Conservation (phyloP, 352 stramenopile species). For the Pythium rhizo-oryzae region DNA sequence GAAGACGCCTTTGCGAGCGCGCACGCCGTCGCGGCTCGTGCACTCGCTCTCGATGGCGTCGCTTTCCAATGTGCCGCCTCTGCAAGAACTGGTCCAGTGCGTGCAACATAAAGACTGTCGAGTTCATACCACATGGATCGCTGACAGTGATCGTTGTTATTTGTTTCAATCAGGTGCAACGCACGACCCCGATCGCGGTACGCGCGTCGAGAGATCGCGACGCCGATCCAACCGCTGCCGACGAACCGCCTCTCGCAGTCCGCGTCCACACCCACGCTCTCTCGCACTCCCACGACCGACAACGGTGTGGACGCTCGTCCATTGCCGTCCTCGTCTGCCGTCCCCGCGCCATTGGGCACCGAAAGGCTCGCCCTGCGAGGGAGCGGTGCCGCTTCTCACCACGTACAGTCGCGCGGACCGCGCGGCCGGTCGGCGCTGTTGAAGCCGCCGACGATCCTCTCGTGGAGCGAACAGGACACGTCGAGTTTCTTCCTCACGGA, state of each 20-base stretch:
- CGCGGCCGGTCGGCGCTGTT: neutral
- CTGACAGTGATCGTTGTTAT: neutral
- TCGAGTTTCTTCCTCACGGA: slow-evolving; percentile 81
- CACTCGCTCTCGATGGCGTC: slow-evolving; percentile 2
- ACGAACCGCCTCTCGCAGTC: slow-evolving; percentile 39
- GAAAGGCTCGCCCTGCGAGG: neutral
- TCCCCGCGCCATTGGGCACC: neutral
- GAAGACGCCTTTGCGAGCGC: neutral
- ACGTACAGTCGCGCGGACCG: too few species aligned
- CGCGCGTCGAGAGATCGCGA: slow-evolving; percentile 45
- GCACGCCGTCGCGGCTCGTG: neutral
- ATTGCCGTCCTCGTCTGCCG: neutral
- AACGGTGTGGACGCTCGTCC: neutral
- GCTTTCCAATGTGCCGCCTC: neutral
- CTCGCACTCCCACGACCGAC: neutral
- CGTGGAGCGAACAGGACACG: slow-evolving; percentile 43
- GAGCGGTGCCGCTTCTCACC: too few species aligned
- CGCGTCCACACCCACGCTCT: slow-evolving; percentile 17
- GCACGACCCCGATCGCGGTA: slow-evolving; percentile 56
- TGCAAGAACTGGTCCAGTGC: slow-evolving; percentile 25
- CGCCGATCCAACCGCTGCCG: slow-evolving; percentile 33
- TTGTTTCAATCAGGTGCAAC: slow-evolving; percentile 31
- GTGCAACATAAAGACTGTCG: neutral
- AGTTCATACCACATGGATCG: neutral
- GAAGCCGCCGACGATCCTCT: slow-evolving; percentile 19